These are phyloP conservation scores for Aspergillus caelatus DNA, from an alignment of 2,329 filamentous ascomycete genomes.

Conservation along the genomic window DNA sequence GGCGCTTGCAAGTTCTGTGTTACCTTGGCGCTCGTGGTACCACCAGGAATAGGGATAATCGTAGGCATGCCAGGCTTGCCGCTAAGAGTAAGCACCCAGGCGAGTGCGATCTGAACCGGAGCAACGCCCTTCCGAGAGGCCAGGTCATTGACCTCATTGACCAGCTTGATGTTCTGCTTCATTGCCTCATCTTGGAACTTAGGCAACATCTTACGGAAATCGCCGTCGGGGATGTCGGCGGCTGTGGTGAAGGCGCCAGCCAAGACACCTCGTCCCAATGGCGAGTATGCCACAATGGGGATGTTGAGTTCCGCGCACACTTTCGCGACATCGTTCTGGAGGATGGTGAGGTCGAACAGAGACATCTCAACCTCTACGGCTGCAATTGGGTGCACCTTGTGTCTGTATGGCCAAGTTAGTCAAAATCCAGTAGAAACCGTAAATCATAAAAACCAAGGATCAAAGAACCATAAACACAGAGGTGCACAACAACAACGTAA, in stretches of 20 bases:
- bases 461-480: neutral
- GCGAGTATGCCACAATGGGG: conserved; percentile 62
- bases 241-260: conserved; percentile 52
- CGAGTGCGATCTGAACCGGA: conserved; percentile 52
- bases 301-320: conserved; percentile 61
- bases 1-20: conserved; percentile 37
- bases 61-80: conserved; percentile 47
- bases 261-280: conserved; percentile 60
- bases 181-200: conserved; percentile 57
- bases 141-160: conserved; percentile 48
- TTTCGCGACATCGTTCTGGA: conserved; percentile 60
- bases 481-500: neutral
- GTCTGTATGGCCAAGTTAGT: conserved; percentile 24
- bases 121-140: conserved; percentile 49
- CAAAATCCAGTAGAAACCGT: neutral
- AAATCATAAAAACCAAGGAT: neutral
- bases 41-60: conserved; percentile 42
- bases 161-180: conserved; percentile 53
- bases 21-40: conserved; percentile 40
- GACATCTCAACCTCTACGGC: conserved; percentile 65
- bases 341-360: conserved; percentile 59
- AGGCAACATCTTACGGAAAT: conserved; percentile 48
- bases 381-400: conserved; percentile 58
- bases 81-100: conserved; percentile 51
- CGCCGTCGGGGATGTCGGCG: conserved; percentile 52